Evolutionary conservation across 2,329 filamentous ascomycete species (phyloP).

Genomic region (Coniochaeta prunicola): DNA sequence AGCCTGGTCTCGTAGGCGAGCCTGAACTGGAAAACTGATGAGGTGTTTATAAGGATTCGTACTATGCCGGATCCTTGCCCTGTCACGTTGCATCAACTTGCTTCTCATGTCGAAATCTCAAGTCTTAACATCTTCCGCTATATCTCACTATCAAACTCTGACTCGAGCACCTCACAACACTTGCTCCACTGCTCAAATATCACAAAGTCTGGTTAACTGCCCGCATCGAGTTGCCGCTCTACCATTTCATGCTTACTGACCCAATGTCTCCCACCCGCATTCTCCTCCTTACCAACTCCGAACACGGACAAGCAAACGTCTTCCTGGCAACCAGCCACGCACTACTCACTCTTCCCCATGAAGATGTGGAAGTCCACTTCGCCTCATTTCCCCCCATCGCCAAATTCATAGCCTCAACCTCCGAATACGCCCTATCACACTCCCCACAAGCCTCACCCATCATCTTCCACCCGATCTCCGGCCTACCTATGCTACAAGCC

Average conservation of each 20-base stretch:
- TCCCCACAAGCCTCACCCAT: slow-evolving; percentile 8
- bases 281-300: slow-evolving; percentile 24
- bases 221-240: too few species aligned
- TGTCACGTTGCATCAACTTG: not conserved
- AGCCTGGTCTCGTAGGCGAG: not conserved
- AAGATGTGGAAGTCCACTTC: slow-evolving; percentile 25
- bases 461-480: slow-evolving; percentile 17
- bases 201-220: not conserved
- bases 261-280: slow-evolving; percentile 17
- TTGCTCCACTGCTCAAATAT: too few species aligned
- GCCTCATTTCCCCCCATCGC: slow-evolving; percentile 21
- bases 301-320: slow-evolving; percentile 28
- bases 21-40: not conserved
- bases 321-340: slow-evolving; percentile 26
- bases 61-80: not conserved
- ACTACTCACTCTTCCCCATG: slow-evolving; percentile 21
- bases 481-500: slow-evolving; percentile 12
- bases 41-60: not conserved
- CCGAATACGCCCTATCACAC: slow-evolving; percentile 11
- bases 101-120: not conserved
- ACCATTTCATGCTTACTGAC: not conserved
- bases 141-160: not conserved
- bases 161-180: too few species aligned
- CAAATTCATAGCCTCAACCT: slow-evolving; percentile 9
- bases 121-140: not conserved